Evolutionary conservation across 768 basidiomycete species (phyloP), one percentile per base, ranked within the genome.

Genomic region (Mycena metata): DNA sequence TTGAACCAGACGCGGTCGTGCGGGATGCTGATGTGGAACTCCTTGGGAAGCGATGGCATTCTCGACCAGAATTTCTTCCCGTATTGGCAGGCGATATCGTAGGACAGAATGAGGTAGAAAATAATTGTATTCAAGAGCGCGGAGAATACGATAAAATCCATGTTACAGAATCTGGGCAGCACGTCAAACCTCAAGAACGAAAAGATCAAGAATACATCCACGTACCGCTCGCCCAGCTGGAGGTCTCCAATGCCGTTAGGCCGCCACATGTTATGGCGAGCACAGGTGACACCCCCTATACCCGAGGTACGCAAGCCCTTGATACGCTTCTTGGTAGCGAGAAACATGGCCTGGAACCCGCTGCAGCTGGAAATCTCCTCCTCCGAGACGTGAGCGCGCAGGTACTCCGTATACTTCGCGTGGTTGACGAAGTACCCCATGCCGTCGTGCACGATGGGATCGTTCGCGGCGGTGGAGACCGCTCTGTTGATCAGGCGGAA

Each of bases 131-230:
- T 47, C 10, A 64, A 36, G 30, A 71, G 5, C 0, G 61, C 36
- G 12, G 71, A 72, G 10, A 59, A 49, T 0, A 74, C 42, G 2
- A 74, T 66, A 30, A 58, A 74, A 56, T 72, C 71, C 73, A 72
- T 74, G 50, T 73, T 73, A 54, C 63, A 60, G 13, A 56, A 56
- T 13, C 63, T 69, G 42, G 13, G 30, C 30, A 30, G 24, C 2
- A 50, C 47, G 15, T 24, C 12, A 23, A 6, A 24, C 12, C 7
- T 15, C 16, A 3, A 49, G 47, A 8, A 5, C 23, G 4, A 49
- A 49, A 49, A 26, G 24, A 49, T 26, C 10, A 2, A 24, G 11
- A 24, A 23, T 3, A 49, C 2, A 11, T 9, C 11, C 6, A 23
- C 47, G 21, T 4, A 69, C 68, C 67, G 26, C 51, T 72, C 71